These are phyloP conservation scores for Pinus taeda DNA, from an alignment of 75 land plant genomes.

Conservation along the genomic window DNA sequence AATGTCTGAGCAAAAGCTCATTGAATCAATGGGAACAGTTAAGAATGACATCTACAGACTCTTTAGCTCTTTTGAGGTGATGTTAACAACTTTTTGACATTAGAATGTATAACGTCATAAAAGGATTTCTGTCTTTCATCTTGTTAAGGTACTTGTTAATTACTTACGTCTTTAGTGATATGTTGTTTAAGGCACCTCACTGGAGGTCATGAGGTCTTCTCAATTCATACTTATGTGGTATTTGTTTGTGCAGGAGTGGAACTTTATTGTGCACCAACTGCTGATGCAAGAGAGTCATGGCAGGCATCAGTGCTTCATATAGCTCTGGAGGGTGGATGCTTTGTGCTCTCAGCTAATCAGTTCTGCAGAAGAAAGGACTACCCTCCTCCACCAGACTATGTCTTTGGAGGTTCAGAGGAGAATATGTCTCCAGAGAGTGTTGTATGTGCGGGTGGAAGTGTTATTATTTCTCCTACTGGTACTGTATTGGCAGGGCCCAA, in stretches of 20 bases:
- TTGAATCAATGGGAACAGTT: too few species aligned
- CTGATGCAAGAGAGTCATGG: conserved; percentile 82
- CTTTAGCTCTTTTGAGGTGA: too few species aligned
- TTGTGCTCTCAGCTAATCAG: conserved; percentile 92
- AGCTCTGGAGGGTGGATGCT: conserved; percentile 91
- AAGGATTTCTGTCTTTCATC: neutral
- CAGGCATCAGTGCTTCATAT: conserved; percentile 96
- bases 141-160: neutral
- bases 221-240: neutral
- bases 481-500: conserved; percentile 89
- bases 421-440: conserved; percentile 75
- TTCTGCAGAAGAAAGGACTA: conserved; percentile 92
- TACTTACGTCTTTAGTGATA: neutral
- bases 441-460: conserved; percentile 96
- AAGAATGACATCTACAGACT: too few species aligned
- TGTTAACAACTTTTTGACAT: too few species aligned
- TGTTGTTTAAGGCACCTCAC: neutral
- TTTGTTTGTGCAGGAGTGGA: conserved; percentile 70
- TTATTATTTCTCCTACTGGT: conserved; percentile 93
- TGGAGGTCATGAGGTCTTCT: neutral
- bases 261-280: conserved; percentile 95
- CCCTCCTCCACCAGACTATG: conserved; percentile 88
- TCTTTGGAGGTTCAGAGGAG: conserved; percentile 50
- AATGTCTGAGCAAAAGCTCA: too few species aligned
- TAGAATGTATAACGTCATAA: neutral